Evolutionary conservation across 1,139 yeast species (phyloP), one percentile per base, ranked within the genome.

Genomic region (Wickerhamiella pararugosa): DNA sequence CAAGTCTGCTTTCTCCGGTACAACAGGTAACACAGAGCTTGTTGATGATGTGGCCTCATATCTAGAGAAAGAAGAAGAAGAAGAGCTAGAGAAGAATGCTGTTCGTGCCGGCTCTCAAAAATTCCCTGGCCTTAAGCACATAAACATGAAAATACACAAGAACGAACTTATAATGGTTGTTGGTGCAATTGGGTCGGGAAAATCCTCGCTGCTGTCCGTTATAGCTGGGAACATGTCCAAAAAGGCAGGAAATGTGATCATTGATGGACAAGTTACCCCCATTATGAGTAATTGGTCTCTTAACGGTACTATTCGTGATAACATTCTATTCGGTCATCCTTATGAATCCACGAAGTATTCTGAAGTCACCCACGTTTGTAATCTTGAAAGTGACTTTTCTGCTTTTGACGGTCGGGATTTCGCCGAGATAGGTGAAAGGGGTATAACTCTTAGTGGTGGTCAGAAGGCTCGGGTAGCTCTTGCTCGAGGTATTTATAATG

Each of bases 281-380:
- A 87, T 61, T 94, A 82, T 36, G 80, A 96, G 3, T 97, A 90
- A 63, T 67, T 90, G 97, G 97, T 84, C 90, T 47, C 82, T 84
- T 83, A 87, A 90, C 57, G 95, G 94, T 39, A 69, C 93, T 5
- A 86, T 87, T 10, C 80, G 76, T 53, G 96, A 87, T 29, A 87
- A 87, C 56, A 81, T 87, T 55, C 59, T 84, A 49, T 87, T 87
- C 63, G 97, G 97, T 29, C 82, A 81, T 60, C 76, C 74, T 55
- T 81, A 67, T 55, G 96, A 90, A 54, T 74, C 81, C 21, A 76
- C 69, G 25, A 83, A 83, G 51, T 90, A 90, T 60, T 72, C 78
- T 31, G 71, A 71, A 52, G 86, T 94, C 2, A 65, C 90, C 45
- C 74, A 74, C 47, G 96, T 96, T 0, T 90, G 98, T 69, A 95